Base-by-base conservation (phyloP, 2,329 filamentous ascomycete species). In the Colletotrichum paranaense region DNA sequence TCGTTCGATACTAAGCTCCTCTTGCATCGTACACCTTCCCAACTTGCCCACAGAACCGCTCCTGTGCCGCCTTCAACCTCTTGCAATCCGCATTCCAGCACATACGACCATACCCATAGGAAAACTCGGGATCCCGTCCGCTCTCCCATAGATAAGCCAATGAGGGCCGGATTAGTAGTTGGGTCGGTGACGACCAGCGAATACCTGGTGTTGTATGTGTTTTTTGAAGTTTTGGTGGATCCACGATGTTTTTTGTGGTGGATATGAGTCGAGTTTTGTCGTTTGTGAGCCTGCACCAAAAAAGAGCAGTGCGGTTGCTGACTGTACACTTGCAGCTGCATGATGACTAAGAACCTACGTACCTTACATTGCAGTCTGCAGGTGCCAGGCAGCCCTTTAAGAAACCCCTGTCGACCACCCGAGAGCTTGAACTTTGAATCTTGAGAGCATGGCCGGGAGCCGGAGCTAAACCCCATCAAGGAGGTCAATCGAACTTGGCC, bases 1-100 rank as follows among this genome's bases (percentile, higher is more conserved):
- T 11, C 8, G 1, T 42, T 19, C 38, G 4, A 19, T 4, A 22
- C 0, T 0, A 49, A 0, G 0, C 42, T 49, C n/a, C 8, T 49
- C 42, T 8, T 22, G 19, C 8, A 8, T 22, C 8, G 4, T 19
- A 22, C 0, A 1, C 3, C 42, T 49, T n/a, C 19, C 42, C 2
- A 1, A 2, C 42, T 22, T 22, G n/a, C 42, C 19, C 8, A 11
- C 7, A 22, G 19, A 1, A 22, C 42, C 0, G 42, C 7, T 3
- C 8, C 7, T 4, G 19, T 49, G 42, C 19, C 42, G 1, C 22
- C 8, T n/a, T 22, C 4, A 5, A 3, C 1, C 19, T 22, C 19
- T 49, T n/a, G 42, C 42, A 9, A 0, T 9, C 16, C 3, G 4
- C 3, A 0, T 4, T 3, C 19, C 8, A 3, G 2, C 42, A 46